These are phyloP conservation scores for Tothia fuscella DNA, from an alignment of 2,329 filamentous ascomycete species.

Conservation along the genomic window DNA sequence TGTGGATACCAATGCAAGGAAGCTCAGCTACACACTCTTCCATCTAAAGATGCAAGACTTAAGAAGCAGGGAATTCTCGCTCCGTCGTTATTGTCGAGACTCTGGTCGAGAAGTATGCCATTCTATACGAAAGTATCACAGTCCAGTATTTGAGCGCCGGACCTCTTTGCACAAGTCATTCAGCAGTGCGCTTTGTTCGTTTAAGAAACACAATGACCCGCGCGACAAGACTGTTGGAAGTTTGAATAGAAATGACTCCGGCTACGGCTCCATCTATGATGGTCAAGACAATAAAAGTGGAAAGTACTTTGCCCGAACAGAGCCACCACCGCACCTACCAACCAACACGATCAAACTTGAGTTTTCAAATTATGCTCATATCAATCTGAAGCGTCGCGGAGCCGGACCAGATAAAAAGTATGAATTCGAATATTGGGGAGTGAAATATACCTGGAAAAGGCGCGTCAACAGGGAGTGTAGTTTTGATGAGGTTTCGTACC, in stretches of 20 bases:
- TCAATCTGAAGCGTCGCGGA: conserved; percentile 64
- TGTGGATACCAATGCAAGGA: conserved; percentile 62
- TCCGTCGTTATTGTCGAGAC: conserved; percentile 82
- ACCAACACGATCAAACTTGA: conserved; percentile 80
- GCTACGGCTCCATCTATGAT: conserved; percentile 38
- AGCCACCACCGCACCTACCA: conserved; percentile 25
- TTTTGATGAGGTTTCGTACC: conserved; percentile 58
- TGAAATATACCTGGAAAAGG: conserved; percentile 73
- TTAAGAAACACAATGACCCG: conserved; percentile 29
- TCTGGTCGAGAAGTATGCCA: conserved; percentile 77
- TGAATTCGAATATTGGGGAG: conserved; percentile 89
- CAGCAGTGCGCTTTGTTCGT: conserved; percentile 43
- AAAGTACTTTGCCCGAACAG: neutral
- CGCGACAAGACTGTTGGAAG: conserved; percentile 18
- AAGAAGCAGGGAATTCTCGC: conserved; percentile 72
- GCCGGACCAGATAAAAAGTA: conserved; percentile 60
- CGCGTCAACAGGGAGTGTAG: conserved; percentile 55
- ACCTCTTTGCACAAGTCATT: conserved; percentile 46
- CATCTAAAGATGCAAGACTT: conserved; percentile 93
- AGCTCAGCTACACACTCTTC: conserved; percentile 66
- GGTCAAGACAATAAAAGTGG: conserved; percentile 18
- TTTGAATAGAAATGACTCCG: conserved; percentile 47
- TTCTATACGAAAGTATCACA: conserved; percentile 9
- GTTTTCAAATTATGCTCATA: conserved; percentile 93
- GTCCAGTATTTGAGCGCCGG: conserved; percentile 29